Base-by-base conservation (phyloP, 306 rosid species). In the Sesbania bispinosa region DNA sequence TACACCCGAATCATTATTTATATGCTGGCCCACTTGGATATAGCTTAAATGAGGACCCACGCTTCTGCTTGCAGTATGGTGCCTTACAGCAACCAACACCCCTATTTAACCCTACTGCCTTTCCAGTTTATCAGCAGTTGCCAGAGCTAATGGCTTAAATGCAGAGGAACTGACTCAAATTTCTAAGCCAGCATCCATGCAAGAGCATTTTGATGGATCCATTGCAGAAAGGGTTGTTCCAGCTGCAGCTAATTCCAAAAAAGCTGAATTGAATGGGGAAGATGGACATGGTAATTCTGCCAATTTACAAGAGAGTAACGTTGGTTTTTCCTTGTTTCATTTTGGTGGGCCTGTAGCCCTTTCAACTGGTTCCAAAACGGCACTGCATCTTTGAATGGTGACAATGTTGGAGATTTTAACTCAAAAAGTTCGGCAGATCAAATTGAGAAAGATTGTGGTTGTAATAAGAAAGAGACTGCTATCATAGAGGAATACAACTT, bases 311-410 rank as follows among this genome's bases (percentile, higher is more conserved):
- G 76, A 6, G 33, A 78, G 75, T 10, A 85, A 84, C 46, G 11
- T 58, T 68, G 75, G 79, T 20, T 91, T 94, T 80, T 94, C n/a
- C n/a, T 88, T 95, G 69, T 95, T 95, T 83, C 97, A 89, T 82
- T 91, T 83, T 73, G 98, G 90, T 7, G 97, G 96, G 46, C 99
- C 99, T 54, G 87, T 87, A 48, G 96, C 88, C 52, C 85, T 85
- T 71, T 85, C 98, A 45, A 62, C 73, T 14, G 85, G 78, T 35
- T 55, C 84, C 70, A 75, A 88, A 70, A 73, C 81, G 13, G 79
- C 46, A 60, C 62, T 43, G 36, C 78, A 24, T 83, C 87, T 64
- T 64, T 65, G 4, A 71, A 81, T 62, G 86, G 80, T 52, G 84
- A 75, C 46, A 33, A 71, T 50, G 71, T 16, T 14, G 82, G 78